Percentiles rank a stretch among this genome's conserved stretches.
These are phyloP conservation scores for Claviceps citrina DNA, from an alignment of 2,329 filamentous ascomycete genomes.

Conservation along the genomic window DNA sequence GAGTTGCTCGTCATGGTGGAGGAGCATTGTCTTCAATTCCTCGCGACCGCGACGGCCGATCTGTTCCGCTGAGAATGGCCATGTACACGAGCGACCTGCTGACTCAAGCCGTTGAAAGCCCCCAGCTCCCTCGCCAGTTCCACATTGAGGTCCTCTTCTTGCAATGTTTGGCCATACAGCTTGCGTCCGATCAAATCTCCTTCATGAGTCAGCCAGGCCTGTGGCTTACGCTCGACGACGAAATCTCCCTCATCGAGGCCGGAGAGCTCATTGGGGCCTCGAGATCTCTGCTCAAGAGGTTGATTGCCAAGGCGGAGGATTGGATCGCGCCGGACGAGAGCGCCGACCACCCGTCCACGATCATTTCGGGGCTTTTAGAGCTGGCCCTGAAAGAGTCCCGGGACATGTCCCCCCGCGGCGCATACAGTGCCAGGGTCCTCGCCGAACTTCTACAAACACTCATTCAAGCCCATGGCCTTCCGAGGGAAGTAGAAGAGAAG, in stretches of 20 bases:
- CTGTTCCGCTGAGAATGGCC: slow-evolving; percentile 59
- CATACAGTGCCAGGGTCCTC: slow-evolving; percentile 40
- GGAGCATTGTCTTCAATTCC: slow-evolving; percentile 14
- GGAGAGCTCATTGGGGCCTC: slow-evolving; percentile 28
- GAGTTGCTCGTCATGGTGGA: not conserved
- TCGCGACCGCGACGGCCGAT: slow-evolving; percentile 54
- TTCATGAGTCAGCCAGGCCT: slow-evolving; percentile 28
- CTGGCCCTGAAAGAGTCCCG: slow-evolving; percentile 29
- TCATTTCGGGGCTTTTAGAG: slow-evolving; percentile 28
- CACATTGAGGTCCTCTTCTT: slow-evolving; percentile 37
- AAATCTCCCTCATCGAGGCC: slow-evolving; percentile 22
- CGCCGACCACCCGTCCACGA: slow-evolving; percentile 18
- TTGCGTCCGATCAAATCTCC: slow-evolving; percentile 40
- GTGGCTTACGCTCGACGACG: slow-evolving; percentile 27
- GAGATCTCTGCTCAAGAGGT: slow-evolving; percentile 20
- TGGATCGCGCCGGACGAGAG: slow-evolving; percentile 22
- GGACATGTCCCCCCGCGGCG: slow-evolving; percentile 25
- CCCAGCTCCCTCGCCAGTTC: slow-evolving; percentile 24
- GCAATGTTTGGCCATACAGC: slow-evolving; percentile 33
- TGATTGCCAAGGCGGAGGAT: slow-evolving; percentile 18
- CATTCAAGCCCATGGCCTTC: slow-evolving; percentile 31
- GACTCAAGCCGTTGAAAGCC: slow-evolving; percentile 22
- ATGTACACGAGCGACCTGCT: slow-evolving; percentile 52
- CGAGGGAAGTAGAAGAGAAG: slow-evolving; percentile 30
- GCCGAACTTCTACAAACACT: slow-evolving; percentile 32